These are phyloP conservation scores for Microbotryum silenes-acaulis DNA, from an alignment of 1,284 basidiomycete genomes.

Conservation along the genomic window DNA sequence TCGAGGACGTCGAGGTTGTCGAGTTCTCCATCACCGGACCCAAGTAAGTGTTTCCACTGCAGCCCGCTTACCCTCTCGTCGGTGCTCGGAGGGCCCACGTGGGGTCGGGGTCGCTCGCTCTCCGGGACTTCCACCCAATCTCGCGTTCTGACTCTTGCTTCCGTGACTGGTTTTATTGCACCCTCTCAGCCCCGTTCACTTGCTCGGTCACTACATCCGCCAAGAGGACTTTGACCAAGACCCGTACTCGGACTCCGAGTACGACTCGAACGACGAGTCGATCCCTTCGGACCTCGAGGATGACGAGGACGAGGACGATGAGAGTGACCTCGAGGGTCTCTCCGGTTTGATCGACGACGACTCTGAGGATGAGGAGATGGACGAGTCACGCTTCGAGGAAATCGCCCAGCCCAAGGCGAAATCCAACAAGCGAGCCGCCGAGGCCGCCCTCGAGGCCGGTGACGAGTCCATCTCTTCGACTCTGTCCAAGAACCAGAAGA, in stretches of 20 bases:
- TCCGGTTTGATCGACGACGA: conserved; percentile 19
- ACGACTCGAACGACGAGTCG: conserved; percentile 42
- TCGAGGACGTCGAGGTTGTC: conserved; percentile 58
- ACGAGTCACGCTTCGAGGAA: conserved; percentile 56
- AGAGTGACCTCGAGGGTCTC: conserved; percentile 1
- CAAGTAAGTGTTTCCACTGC: conserved; percentile 50
- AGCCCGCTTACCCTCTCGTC: too few relatives aligned
- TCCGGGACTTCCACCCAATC: conserved; percentile 27
- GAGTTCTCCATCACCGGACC: conserved; percentile 69
- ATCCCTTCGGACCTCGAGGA: conserved; percentile 50
- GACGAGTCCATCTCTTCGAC: conserved; percentile 13
- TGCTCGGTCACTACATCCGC: conserved; percentile 80
- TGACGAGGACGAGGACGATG: conserved; percentile 18
- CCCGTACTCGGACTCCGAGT: conserved; percentile 34
- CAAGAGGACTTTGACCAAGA: conserved; percentile 42
- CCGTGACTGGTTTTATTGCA: background rate
- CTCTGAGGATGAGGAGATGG: conserved; percentile 12
- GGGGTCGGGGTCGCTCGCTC: background rate
- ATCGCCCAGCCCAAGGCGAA: conserved; percentile 20
- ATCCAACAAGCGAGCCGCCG: conserved; percentile 32
- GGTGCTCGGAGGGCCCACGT: background rate
- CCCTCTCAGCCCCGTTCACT: conserved; percentile 52
- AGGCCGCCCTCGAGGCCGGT: conserved; percentile 15
- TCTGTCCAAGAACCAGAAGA: conserved; percentile 51
- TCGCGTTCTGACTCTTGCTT: conserved; percentile 13